Percentiles rank a stretch among this genome's conserved stretches.
phyloP scores from a whole-genome alignment of 208 protist species.

The Leishmania braziliensis region DNA sequence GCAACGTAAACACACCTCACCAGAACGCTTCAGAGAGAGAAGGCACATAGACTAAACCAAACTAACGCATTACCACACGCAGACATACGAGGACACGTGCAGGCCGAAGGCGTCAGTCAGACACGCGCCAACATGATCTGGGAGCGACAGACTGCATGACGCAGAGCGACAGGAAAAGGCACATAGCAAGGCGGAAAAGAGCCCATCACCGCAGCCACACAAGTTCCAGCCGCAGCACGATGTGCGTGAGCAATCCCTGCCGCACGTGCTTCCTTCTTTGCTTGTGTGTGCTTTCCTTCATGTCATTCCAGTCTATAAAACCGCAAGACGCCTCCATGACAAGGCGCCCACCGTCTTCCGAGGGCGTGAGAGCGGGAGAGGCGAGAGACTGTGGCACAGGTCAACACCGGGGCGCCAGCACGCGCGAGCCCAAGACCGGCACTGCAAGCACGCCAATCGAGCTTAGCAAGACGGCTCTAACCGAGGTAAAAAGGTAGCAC shows the following conservation, averaged over 20 bases:
- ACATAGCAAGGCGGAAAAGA: conserved; percentile 8
- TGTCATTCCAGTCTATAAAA: background rate
- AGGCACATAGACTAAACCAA: background rate
- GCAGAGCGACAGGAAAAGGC: background rate
- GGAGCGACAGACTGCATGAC: background rate
- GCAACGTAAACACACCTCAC: no score
- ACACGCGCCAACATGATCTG: background rate
- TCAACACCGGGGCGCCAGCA: background rate
- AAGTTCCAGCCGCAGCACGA: background rate
- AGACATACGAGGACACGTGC: background rate
- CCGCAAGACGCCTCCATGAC: no score
- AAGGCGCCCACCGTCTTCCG: background rate
- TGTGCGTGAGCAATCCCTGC: background rate
- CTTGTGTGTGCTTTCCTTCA: no score
- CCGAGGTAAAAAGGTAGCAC: no score
- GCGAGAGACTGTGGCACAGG: background rate
- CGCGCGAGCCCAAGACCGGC: background rate
- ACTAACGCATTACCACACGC: background rate
- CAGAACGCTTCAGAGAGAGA: background rate
- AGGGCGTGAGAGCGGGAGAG: background rate
- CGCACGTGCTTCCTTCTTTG: background rate
- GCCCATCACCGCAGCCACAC: background rate
- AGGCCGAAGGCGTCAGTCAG: background rate
- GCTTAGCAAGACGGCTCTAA: background rate
- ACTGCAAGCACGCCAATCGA: background rate